Evolutionary conservation across 192 early-diverging fungal genomes (phyloP).

Genomic region (Jimgerdemannia flammicorona): DNA sequence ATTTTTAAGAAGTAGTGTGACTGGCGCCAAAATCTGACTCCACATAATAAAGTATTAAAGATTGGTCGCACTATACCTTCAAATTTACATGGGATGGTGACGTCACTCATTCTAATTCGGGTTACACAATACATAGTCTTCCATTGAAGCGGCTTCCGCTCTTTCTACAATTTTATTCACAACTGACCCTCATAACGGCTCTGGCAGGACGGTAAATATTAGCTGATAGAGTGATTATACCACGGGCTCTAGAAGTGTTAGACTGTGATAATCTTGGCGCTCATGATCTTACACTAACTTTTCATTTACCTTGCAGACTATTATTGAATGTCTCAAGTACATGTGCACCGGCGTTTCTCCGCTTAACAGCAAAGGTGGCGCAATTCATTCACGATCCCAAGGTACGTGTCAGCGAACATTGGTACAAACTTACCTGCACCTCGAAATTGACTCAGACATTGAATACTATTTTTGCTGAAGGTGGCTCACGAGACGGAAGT

Average conservation of each 20-base stretch:
- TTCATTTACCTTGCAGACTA: conserved; percentile 52
- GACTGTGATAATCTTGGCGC: not conserved
- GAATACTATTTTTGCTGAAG: conserved; percentile 20
- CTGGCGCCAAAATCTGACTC: too few relatives aligned
- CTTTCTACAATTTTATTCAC: conserved; percentile 85
- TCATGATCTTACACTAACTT: not conserved
- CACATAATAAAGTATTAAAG: too few relatives aligned
- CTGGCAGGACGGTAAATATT: conserved; percentile 84
- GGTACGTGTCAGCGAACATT: conserved; percentile 29
- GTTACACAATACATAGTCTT: conserved; percentile 48
- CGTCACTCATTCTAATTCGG: too few relatives aligned
- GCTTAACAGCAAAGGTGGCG: conserved; percentile 80
- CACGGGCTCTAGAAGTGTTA: not conserved
- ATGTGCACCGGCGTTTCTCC: conserved; percentile 89
- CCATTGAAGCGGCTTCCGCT: conserved; percentile 85
- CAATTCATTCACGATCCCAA: conserved; percentile 96
- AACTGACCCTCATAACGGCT: conserved; percentile 94
- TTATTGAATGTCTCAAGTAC: conserved; percentile 97
- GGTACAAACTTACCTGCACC: not conserved
- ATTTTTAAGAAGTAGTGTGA: too few relatives aligned
- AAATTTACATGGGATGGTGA: too few relatives aligned
- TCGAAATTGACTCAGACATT: not conserved
- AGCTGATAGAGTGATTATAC: not conserved
- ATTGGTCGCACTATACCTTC: too few relatives aligned
- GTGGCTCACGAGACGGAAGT: conserved; percentile 72